Percentiles rank a stretch among this genome's conserved stretches.
These are phyloP conservation scores for Aeschynomene evenia DNA, from an alignment of 306 rosid species.

Conservation along the genomic window DNA sequence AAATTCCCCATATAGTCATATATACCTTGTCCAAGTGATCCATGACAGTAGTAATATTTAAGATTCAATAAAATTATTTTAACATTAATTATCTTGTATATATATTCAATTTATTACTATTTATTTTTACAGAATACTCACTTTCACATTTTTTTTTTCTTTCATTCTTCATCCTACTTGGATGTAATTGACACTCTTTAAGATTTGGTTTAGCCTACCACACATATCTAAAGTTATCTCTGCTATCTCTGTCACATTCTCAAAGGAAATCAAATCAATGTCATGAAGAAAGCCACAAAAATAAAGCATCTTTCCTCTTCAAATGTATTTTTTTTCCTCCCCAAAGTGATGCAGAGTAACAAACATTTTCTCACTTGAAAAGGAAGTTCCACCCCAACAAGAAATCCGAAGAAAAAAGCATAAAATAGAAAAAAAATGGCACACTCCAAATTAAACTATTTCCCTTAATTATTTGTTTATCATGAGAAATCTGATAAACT, in stretches of 20 bases:
- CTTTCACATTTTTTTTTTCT: too few species aligned
- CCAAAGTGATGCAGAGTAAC: constrained; percentile 1
- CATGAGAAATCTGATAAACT: constrained; percentile 25
- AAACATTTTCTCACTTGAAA: constrained; percentile 15
- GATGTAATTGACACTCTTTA: too few species aligned
- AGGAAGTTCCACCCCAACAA: constrained; percentile 14
- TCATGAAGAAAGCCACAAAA: background rate
- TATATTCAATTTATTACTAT: too few species aligned
- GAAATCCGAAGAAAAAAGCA: constrained; percentile 7
- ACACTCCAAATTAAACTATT: constrained; percentile 8
- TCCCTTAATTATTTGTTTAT: constrained; percentile 21
- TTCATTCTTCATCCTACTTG: too few species aligned
- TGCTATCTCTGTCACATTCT: constrained; percentile 27
- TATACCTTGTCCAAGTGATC: constrained; percentile 11
- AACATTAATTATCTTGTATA: too few species aligned
- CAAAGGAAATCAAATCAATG: constrained; percentile 21
- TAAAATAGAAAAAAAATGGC: constrained; percentile 16
- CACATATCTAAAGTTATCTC: constrained; percentile 12
- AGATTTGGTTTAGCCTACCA: constrained; percentile 7
- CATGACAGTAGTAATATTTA: background rate
- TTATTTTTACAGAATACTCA: too few species aligned
- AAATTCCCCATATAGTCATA: background rate
- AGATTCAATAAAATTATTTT: too few species aligned
- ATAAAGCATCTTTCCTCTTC: background rate
- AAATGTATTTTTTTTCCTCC: constrained; percentile 18